phyloP scores from a whole-genome alignment of 1,284 basidiomycete species.

The Rugiboletus extremiorientalis region DNA sequence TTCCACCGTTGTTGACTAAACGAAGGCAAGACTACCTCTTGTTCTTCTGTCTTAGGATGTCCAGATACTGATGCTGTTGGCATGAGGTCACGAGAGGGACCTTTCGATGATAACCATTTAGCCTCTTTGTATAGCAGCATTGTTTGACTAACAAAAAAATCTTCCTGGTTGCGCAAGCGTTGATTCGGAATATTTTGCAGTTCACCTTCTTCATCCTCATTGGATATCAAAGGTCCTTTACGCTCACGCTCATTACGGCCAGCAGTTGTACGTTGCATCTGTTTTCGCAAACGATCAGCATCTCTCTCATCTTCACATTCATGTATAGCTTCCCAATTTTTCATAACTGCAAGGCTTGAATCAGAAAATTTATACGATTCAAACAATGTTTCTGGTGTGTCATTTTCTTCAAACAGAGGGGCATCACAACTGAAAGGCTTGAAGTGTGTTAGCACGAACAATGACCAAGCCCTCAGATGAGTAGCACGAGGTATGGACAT shows the following conservation, averaged over 20 bases:
- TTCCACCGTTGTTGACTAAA: not conserved
- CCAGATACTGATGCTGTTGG: too few relatives aligned
- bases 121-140: not conserved
- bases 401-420: not conserved
- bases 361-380: not conserved
- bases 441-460: slow-evolving; percentile 25
- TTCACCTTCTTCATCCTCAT: too few relatives aligned
- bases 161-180: not conserved
- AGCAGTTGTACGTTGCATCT: not conserved
- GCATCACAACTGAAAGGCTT: slow-evolving; percentile 20
- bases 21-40: too few relatives aligned
- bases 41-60: too few relatives aligned
- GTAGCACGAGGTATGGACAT: slow-evolving; percentile 22
- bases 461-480: slow-evolving; percentile 5
- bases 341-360: not conserved
- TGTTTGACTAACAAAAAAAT: not conserved
- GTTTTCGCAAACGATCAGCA: not conserved
- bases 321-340: slow-evolving; percentile 9
- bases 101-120: not conserved
- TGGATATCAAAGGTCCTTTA: too few relatives aligned
- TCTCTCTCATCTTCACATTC: slow-evolving; percentile 8
- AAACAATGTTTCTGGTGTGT: not conserved
- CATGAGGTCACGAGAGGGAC: too few relatives aligned
- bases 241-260: too few relatives aligned
- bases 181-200: too few relatives aligned